Percentiles rank a stretch among this genome's conserved stretches.
phyloP scores from a whole-genome alignment of 495 filamentous ascomycete species.

The Xylaria grammica region DNA sequence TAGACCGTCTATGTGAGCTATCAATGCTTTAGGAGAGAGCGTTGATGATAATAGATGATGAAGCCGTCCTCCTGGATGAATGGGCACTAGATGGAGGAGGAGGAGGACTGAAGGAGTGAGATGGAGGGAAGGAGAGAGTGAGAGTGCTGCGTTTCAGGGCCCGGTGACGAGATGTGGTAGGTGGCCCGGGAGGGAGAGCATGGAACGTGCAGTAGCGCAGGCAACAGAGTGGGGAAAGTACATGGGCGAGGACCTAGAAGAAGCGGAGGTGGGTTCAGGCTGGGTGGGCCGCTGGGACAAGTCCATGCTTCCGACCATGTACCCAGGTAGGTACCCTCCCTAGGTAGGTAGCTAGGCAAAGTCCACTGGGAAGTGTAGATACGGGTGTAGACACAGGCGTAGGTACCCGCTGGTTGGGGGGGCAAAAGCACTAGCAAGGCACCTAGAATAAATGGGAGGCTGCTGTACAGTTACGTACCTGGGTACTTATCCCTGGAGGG shows the following conservation, averaged over 20 bases:
- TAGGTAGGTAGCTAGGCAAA: too few relatives aligned
- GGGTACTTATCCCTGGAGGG: neutral
- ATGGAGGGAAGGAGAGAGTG: conserved; percentile 11
- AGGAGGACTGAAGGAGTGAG: conserved; percentile 1
- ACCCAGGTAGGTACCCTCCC: too few relatives aligned
- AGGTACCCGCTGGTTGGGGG: too few relatives aligned
- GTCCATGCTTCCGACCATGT: too few relatives aligned
- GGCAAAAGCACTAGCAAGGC: too few relatives aligned
- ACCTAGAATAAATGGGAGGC: neutral
- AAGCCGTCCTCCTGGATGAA: neutral
- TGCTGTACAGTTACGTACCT: neutral
- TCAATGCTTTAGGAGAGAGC: neutral
- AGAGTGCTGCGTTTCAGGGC: conserved; percentile 12
- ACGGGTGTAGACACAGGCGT: too few relatives aligned
- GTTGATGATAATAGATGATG: conserved; percentile 3
- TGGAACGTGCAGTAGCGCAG: conserved; percentile 24
- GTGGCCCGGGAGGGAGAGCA: conserved; percentile 7
- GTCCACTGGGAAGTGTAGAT: too few relatives aligned
- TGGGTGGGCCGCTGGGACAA: neutral
- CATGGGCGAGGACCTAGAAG: neutral
- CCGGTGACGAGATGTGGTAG: conserved; percentile 13
- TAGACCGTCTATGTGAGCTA: neutral
- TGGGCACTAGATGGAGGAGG: neutral
- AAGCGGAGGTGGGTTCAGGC: conserved; percentile 20
- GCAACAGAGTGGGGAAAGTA: conserved; percentile 13